Evolutionary conservation across 108 stramenopile species (phyloP).

Genomic region (Skeletonema costatum): DNA sequence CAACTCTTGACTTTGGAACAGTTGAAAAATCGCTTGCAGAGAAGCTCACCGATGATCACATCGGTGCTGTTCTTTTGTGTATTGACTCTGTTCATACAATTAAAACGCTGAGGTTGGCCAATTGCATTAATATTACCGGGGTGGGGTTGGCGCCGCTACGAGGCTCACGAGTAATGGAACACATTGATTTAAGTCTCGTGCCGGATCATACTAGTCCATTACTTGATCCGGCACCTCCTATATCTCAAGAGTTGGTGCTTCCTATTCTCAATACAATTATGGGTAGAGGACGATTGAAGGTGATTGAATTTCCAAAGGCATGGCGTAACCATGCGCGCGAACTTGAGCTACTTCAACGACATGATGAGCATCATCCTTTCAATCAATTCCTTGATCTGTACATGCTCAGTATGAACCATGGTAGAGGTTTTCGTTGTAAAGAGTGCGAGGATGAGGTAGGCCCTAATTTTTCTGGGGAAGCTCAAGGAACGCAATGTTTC

Average conservation of each 20-base stretch:
- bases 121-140: slow-evolving; percentile 17
- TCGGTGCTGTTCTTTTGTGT: not conserved
- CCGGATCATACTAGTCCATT: not conserved
- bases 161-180: slow-evolving; percentile 2
- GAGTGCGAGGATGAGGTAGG: not conserved
- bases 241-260: not conserved
- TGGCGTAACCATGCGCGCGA: not conserved
- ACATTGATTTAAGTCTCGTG: slow-evolving; percentile 10
- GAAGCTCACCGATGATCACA: slow-evolving; percentile 23
- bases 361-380: not conserved
- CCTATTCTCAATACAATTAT: not conserved
- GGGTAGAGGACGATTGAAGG: not conserved
- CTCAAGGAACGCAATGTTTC: not conserved
- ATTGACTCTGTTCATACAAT: not conserved
- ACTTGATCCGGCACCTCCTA: not conserved
- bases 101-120: not conserved
- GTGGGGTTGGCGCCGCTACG: slow-evolving; percentile 9
- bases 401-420: not conserved
- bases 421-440: not conserved
- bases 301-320: not conserved
- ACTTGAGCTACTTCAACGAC: too few relatives aligned
- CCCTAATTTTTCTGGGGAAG: not conserved
- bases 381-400: not conserved
- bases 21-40: slow-evolving; percentile 1
- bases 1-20: slow-evolving; percentile 17